A percentile compares a stretch with the other conserved stretches of the same genome.
phyloP scores from a whole-genome alignment of 2,329 filamentous ascomycete species.

The Penicillium capsulatum region DNA sequence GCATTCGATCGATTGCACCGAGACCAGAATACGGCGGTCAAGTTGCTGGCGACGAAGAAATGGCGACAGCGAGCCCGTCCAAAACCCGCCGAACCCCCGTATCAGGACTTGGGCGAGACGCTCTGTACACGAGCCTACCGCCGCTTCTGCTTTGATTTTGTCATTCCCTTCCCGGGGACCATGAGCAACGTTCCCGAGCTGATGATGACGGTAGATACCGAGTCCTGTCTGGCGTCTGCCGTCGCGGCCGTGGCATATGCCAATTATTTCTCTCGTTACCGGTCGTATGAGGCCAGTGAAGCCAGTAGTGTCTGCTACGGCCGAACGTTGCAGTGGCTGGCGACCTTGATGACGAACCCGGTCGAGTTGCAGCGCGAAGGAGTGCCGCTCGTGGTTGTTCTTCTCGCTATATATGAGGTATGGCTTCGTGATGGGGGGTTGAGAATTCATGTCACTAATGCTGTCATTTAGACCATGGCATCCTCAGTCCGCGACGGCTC shows the following conservation, averaged over 20 bases:
- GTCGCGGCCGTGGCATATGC: conserved; percentile 11
- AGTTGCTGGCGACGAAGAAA: conserved; percentile 6
- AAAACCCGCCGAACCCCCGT: neutral
- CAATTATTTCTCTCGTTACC: conserved; percentile 9
- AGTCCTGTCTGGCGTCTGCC: conserved; percentile 9
- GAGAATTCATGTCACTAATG: neutral
- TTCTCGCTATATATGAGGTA: conserved; percentile 14
- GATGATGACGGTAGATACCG: neutral
- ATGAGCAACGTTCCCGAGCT: conserved; percentile 4
- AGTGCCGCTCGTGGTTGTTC: conserved; percentile 11
- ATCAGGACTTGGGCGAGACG: neutral
- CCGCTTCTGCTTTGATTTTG: conserved; percentile 13
- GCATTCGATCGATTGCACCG: conserved; percentile 10
- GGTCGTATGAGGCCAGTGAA: conserved; percentile 7
- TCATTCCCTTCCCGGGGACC: conserved; percentile 4
- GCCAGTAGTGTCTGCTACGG: conserved; percentile 9
- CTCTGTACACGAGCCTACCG: conserved; percentile 9
- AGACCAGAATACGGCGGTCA: conserved; percentile 9
- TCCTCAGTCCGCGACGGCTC: conserved; percentile 10
- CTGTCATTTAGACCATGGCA: conserved; percentile 7
- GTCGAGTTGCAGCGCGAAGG: conserved; percentile 6
- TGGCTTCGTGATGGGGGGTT: neutral
- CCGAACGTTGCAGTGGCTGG: conserved; percentile 7
- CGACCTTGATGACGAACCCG: conserved; percentile 5
- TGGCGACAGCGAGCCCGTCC: conserved; percentile 12